Evolutionary conservation across 352 stramenopile genomes (phyloP).

Genomic region (Globisporangium lucens): DNA sequence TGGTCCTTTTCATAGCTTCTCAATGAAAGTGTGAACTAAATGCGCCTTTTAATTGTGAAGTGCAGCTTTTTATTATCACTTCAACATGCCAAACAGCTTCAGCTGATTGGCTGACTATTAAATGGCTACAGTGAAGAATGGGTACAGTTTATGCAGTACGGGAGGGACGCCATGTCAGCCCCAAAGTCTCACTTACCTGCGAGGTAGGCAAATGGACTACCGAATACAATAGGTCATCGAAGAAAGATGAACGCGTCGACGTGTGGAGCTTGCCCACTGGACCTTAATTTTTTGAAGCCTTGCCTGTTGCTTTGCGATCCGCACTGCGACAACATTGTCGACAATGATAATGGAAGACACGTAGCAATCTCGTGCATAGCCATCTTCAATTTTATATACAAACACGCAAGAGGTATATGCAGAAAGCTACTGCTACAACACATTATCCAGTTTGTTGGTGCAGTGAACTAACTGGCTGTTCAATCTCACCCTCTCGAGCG

Average conservation of each 20-base stretch:
- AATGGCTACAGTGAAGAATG: too few relatives aligned
- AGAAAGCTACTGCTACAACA: background rate
- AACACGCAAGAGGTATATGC: background rate
- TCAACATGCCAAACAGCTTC: too few relatives aligned
- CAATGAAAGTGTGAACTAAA: too few relatives aligned
- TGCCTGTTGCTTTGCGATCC: too few relatives aligned
- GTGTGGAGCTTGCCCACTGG: background rate
- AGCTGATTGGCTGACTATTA: too few relatives aligned
- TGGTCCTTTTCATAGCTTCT: too few relatives aligned
- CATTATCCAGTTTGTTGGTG: background rate
- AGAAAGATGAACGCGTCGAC: background rate
- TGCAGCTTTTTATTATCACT: too few relatives aligned
- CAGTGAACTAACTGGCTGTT: background rate
- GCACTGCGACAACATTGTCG: too few relatives aligned
- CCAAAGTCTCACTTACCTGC: too few relatives aligned
- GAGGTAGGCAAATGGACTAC: too few relatives aligned
- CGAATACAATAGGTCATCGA: background rate
- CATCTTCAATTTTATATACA: background rate
- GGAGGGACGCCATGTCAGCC: background rate
- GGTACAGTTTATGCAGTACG: background rate
- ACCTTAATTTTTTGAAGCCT: background rate
- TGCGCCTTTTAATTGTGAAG: too few relatives aligned
- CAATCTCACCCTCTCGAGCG: background rate
- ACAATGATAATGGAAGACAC: background rate
- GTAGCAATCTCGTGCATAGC: background rate